Evolutionary conservation across 306 rosid species (phyloP).

Genomic region (Rubus parviflorus): DNA sequence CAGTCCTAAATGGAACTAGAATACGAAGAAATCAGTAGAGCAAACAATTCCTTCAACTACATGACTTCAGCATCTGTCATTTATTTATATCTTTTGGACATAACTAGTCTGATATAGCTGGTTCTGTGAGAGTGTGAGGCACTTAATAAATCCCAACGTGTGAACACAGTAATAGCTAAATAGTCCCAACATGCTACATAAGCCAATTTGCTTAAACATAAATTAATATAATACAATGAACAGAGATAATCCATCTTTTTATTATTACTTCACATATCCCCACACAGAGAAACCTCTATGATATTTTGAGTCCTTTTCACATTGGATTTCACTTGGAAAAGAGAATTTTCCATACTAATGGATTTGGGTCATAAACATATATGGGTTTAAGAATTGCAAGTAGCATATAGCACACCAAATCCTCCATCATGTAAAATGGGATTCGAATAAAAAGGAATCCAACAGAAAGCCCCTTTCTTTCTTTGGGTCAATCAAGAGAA

Average conservation of each 20-base stretch:
- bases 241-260: not conserved
- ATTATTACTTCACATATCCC: not conserved
- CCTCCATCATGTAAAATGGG: conserved; percentile 19
- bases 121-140: not conserved
- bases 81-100: not conserved
- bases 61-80: not conserved
- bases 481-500: not conserved
- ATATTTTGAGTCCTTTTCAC: not conserved
- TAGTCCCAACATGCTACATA: too few relatives aligned
- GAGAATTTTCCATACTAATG: not conserved
- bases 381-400: not conserved
- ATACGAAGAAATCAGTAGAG: not conserved
- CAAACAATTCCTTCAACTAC: conserved; percentile 29
- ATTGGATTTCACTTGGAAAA: not conserved
- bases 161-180: too few relatives aligned
- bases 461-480: not conserved
- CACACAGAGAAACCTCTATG: not conserved
- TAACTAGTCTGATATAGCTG: not conserved
- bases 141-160: too few relatives aligned
- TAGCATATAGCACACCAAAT: conserved; percentile 19
- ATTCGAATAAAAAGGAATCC: conserved; percentile 13
- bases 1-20: conserved; percentile 17
- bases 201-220: not conserved
- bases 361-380: not conserved
- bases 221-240: not conserved